These are phyloP conservation scores for Magnaporthales sp. DNA, from an alignment of 2,329 filamentous ascomycete species.

Conservation along the genomic window DNA sequence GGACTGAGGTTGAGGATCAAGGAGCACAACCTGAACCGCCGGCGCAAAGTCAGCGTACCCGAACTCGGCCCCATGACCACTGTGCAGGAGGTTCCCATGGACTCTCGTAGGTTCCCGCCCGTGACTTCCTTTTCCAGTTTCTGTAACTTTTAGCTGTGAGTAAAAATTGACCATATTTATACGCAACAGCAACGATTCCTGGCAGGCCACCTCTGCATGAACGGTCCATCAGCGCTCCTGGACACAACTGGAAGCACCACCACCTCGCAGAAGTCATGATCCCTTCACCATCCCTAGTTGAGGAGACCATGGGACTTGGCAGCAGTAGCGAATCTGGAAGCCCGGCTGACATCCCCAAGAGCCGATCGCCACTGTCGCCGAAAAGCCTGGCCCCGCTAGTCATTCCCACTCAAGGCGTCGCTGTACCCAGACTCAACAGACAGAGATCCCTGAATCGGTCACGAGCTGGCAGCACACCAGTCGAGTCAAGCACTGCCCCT, in stretches of 20 bases:
- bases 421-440: constrained; percentile 22
- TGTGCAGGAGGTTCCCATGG: constrained; percentile 58
- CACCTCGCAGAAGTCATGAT: constrained; percentile 28
- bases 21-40: constrained; percentile 46
- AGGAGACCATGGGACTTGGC: constrained; percentile 23
- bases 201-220: constrained; percentile 56
- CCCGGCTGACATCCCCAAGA: constrained; percentile 12
- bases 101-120: constrained; percentile 51
- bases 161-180: constrained; percentile 11
- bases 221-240: constrained; percentile 54
- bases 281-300: constrained; percentile 20
- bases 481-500: constrained; percentile 24
- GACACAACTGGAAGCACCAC: constrained; percentile 37
- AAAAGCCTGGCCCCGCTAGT: constrained; percentile 47
- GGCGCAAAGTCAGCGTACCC: constrained; percentile 55
- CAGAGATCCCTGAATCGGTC: constrained; percentile 36
- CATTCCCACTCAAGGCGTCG: constrained; percentile 35
- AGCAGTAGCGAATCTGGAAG: constrained; percentile 14
- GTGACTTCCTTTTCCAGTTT: constrained; percentile 9
- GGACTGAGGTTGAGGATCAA: constrained; percentile 45
- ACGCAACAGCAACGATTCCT: constrained; percentile 52
- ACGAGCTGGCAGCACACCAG: constrained; percentile 33
- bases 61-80: constrained; percentile 62
- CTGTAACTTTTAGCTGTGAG: not conserved
- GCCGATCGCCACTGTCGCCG: constrained; percentile 36